Evolutionary conservation across 148 eudicot genomes (phyloP).

Genomic region (Amaranthus palmeri): DNA sequence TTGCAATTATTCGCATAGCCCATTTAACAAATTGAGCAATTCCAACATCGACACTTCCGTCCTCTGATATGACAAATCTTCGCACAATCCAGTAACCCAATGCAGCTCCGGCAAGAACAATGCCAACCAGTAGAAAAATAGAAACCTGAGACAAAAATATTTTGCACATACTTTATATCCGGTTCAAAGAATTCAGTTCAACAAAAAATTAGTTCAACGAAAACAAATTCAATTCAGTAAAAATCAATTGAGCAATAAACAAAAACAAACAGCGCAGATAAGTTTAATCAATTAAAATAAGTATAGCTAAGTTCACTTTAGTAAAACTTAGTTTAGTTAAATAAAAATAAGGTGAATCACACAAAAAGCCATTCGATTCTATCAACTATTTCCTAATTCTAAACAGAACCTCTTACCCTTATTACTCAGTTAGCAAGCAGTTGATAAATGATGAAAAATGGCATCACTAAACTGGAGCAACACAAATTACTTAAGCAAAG

Average conservation of each 20-base stretch:
- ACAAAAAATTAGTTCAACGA: too few relatives aligned
- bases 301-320: too few relatives aligned
- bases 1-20: constrained; percentile 72
- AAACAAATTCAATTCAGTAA: too few relatives aligned
- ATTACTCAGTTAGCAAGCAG: not conserved
- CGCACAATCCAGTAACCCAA: constrained; percentile 89
- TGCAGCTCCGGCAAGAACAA: constrained; percentile 80
- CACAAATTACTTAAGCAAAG: too few relatives aligned
- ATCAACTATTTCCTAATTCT: not conserved
- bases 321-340: too few relatives aligned
- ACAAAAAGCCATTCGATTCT: too few relatives aligned
- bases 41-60: constrained; percentile 81
- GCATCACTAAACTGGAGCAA: not conserved
- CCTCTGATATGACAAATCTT: constrained; percentile 72
- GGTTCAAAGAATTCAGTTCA: not conserved
- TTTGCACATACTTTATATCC: not conserved
- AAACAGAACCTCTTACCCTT: not conserved
- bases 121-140: constrained; percentile 50
- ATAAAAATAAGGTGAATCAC: too few relatives aligned
- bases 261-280: too few relatives aligned
- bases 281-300: too few relatives aligned
- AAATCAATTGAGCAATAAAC: too few relatives aligned
- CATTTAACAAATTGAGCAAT: constrained; percentile 81
- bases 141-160: constrained; percentile 49
- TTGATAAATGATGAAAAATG: not conserved